phyloP scores from a whole-genome alignment of 345 rosid species.

The Dipteronia dyeriana region DNA sequence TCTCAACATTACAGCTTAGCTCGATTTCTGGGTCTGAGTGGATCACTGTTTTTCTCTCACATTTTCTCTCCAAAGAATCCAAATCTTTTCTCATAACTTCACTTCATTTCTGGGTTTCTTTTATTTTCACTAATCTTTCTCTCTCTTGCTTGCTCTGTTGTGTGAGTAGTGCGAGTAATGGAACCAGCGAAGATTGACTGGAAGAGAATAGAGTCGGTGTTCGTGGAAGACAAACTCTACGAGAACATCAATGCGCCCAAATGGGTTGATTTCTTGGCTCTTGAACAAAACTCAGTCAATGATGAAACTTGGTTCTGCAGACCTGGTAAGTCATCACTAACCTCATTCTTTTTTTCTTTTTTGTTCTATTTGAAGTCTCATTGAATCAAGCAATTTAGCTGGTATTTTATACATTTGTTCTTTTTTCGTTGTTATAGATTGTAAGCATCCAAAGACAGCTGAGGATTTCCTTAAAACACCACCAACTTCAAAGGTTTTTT shows the following conservation, averaged over 20 bases:
- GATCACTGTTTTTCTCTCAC: neutral
- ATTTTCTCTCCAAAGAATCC: conserved; percentile 7
- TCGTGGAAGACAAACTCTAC: conserved; percentile 64
- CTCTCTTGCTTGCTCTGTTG: conserved; percentile 2
- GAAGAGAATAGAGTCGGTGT: conserved; percentile 75
- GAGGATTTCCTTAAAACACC: conserved; percentile 65
- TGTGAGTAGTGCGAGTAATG: conserved; percentile 32
- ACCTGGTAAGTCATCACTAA: conserved; percentile 46
- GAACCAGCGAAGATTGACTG: conserved; percentile 94
- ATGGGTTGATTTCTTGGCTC: conserved; percentile 77
- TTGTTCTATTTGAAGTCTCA: neutral
- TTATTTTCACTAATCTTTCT: conserved; percentile 21
- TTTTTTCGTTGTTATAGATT: conserved; percentile 40
- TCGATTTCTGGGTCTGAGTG: neutral
- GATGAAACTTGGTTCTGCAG: conserved; percentile 87
- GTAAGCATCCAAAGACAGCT: conserved; percentile 81
- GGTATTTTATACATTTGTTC: neutral
- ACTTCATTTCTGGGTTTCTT: conserved; percentile 20
- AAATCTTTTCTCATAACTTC: neutral
- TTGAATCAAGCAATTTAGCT: neutral
- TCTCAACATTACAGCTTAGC: conserved; percentile 1
- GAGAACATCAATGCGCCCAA: conserved; percentile 87
- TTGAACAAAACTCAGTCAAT: conserved; percentile 30
- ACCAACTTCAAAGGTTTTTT: conserved; percentile 48
- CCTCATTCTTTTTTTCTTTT: neutral